A percentile compares a stretch with the other conserved stretches of the same genome.
Conservation (phyloP, 352 stramenopile genomes). For the Hyphochytrium catenoides region DNA sequence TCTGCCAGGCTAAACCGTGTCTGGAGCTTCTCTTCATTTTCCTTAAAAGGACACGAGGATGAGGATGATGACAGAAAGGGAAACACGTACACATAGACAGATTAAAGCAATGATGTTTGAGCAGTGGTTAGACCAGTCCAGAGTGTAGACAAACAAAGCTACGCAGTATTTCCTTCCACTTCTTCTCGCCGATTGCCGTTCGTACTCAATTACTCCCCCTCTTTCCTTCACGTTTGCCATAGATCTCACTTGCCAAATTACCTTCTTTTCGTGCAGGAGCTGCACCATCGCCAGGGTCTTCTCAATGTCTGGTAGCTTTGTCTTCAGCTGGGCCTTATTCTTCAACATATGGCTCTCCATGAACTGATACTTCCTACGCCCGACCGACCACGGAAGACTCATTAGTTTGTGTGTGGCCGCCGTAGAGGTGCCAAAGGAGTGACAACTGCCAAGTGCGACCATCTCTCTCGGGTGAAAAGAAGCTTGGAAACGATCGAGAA, state of each 20-base stretch:
- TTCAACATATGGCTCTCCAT: slow-evolving; percentile 65
- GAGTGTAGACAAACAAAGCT: too few relatives aligned
- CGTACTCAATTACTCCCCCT: too few relatives aligned
- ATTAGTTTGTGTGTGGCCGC: too few relatives aligned
- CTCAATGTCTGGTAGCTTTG: slow-evolving; percentile 71
- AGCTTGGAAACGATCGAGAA: not conserved
- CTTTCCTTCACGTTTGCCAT: too few relatives aligned
- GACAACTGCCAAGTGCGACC: not conserved
- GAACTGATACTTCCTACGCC: slow-evolving; percentile 57
- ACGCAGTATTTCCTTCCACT: too few relatives aligned
- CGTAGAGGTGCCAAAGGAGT: not conserved
- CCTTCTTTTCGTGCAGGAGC: slow-evolving; percentile 38
- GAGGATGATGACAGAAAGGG: too few relatives aligned
- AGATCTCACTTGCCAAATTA: slow-evolving; percentile 5
- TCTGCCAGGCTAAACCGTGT: slow-evolving; percentile 82
- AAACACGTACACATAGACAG: too few relatives aligned
- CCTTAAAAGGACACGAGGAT: too few relatives aligned
- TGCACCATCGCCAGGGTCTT: slow-evolving; percentile 55
- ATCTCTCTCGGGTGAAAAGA: not conserved
- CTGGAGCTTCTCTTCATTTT: slow-evolving; percentile 43
- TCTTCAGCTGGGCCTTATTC: slow-evolving; percentile 56
- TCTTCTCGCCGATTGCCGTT: too few relatives aligned
- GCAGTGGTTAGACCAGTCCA: too few relatives aligned
- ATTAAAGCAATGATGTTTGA: too few relatives aligned
- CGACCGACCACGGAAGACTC: not conserved